These are phyloP conservation scores for Rugonectria rugulosa DNA, from an alignment of 2,329 filamentous ascomycete species.

Conservation along the genomic window DNA sequence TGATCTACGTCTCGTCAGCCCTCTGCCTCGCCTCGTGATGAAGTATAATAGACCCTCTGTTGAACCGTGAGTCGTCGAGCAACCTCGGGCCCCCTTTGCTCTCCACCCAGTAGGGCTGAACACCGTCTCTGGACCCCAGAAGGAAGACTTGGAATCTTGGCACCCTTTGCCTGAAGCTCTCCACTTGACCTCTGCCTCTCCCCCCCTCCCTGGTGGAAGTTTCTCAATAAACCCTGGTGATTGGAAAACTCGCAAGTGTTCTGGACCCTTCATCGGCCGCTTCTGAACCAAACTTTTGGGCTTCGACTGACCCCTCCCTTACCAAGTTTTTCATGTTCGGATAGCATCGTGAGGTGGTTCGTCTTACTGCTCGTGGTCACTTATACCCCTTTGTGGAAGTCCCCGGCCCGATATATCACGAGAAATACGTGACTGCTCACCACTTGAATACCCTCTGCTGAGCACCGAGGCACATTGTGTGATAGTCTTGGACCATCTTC, in stretches of 20 bases:
- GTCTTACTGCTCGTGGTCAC: conserved; percentile 3
- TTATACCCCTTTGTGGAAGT: conserved; percentile 5
- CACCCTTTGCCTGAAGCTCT: not conserved
- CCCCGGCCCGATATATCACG: not conserved
- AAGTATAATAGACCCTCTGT: not conserved
- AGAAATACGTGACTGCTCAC: not conserved
- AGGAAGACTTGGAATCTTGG: conserved; percentile 3
- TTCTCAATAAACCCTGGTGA: not conserved
- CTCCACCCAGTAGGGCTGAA: conserved; percentile 14
- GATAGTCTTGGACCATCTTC: not conserved
- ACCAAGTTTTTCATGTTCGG: not conserved
- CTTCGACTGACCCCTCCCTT: not conserved
- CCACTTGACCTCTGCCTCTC: not conserved
- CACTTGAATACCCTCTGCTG: not conserved
- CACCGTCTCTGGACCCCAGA: conserved; percentile 2
- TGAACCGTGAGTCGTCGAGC: not conserved
- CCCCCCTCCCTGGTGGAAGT: not conserved
- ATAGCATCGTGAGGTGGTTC: not conserved
- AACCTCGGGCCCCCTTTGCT: not conserved
- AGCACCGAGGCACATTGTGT: not conserved
- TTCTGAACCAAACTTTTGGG: not conserved
- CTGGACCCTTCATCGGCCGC: not conserved
- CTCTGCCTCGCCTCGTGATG: not conserved
- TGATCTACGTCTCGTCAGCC: not conserved
- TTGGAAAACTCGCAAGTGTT: not conserved